Conservation (phyloP, 179 eudicot species). For the Drosera spatulata region DNA sequence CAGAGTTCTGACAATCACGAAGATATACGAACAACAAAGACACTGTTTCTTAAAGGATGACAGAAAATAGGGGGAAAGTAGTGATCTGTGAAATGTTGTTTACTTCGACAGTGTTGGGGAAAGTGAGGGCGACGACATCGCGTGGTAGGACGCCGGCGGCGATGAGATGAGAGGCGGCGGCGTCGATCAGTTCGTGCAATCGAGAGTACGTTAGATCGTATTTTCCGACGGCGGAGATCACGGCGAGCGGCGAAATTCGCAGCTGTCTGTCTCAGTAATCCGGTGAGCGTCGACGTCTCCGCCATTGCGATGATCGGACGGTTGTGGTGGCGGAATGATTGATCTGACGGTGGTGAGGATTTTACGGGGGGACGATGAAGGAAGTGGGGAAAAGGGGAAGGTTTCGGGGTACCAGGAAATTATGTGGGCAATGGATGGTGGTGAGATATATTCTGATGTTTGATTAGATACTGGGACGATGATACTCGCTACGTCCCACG, state of each 20-base stretch:
- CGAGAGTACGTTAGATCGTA: conserved; percentile 35
- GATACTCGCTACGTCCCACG: too few species aligned
- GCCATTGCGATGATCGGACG: too few species aligned
- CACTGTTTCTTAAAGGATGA: not conserved
- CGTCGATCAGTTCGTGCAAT: conserved; percentile 27
- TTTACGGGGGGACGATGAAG: too few species aligned
- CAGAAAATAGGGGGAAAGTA: not conserved
- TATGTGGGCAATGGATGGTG: too few species aligned
- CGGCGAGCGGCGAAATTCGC: conserved; percentile 37
- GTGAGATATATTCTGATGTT: too few species aligned
- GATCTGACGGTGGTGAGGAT: too few species aligned
- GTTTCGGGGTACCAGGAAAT: too few species aligned
- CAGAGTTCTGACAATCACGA: too few species aligned
- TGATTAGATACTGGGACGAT: too few species aligned
- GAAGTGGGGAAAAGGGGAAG: too few species aligned
- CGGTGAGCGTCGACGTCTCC: conserved; percentile 43
- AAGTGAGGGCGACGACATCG: conserved; percentile 66
- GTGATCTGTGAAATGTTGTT: too few species aligned
- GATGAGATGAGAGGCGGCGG: conserved; percentile 31
- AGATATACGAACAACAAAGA: not conserved
- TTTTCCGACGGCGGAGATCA: conserved; percentile 40
- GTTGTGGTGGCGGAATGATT: too few species aligned
- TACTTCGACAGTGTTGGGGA: conserved; percentile 68
- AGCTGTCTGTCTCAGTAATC: conserved; percentile 27
- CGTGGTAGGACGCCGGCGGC: conserved; percentile 47